These are phyloP conservation scores for Pleurozium schreberi DNA, from an alignment of 225 moss, liverwort and hornwort species.

Conservation along the genomic window DNA sequence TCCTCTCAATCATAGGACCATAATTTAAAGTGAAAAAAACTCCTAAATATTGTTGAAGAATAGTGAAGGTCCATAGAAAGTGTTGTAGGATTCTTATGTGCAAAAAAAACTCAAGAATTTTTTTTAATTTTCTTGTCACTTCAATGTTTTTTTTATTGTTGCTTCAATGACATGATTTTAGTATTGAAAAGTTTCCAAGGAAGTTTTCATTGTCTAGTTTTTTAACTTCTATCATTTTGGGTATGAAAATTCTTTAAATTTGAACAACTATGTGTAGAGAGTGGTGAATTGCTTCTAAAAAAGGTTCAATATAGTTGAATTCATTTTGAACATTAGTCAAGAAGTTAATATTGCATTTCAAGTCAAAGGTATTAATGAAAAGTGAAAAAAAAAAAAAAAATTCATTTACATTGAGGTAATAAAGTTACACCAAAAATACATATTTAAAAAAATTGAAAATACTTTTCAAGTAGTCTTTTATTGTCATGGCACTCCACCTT, in stretches of 20 bases:
- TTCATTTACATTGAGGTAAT: too few relatives aligned
- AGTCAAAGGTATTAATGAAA: too few relatives aligned
- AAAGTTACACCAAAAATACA: background rate
- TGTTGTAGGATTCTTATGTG: background rate
- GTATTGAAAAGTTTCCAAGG: background rate
- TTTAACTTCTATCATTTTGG: background rate
- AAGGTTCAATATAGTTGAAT: background rate
- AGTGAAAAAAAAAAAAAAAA: background rate
- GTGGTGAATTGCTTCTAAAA: background rate
- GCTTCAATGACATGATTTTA: background rate
- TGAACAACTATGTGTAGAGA: rapidly evolving
- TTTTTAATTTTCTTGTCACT: background rate
- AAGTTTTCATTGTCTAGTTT: background rate
- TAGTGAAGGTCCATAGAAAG: background rate
- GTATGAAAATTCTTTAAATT: background rate
- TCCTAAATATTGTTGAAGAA: background rate
- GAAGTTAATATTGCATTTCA: background rate
- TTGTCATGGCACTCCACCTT: background rate
- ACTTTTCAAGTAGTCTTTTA: background rate
- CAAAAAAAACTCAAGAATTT: background rate
- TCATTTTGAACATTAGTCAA: too few relatives aligned
- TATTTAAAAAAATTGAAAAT: too few relatives aligned
- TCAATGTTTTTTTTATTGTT: background rate
- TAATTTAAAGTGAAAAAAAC: background rate
- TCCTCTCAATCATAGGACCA: background rate